Conservation (phyloP, 768 basidiomycete species). For the Hydnum rufescens region DNA sequence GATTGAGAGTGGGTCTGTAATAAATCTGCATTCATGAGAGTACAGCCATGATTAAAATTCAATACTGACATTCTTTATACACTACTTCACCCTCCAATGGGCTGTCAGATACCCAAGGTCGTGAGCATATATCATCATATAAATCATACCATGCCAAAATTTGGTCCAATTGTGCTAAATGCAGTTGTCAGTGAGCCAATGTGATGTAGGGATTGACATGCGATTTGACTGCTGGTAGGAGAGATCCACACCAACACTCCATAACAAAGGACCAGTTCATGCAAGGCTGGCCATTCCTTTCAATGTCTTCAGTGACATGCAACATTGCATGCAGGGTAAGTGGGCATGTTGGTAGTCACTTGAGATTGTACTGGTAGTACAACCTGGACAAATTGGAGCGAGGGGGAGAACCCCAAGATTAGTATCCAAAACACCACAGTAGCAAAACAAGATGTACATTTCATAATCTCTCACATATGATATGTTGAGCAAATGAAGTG, state of each 20-base stretch:
- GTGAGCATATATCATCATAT: conserved; percentile 12
- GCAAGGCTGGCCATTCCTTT: conserved; percentile 19
- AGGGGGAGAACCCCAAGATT: neutral
- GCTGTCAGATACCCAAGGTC: conserved; percentile 5
- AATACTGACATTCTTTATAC: conserved; percentile 4
- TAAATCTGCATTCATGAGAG: neutral
- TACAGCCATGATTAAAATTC: neutral
- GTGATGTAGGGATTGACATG: conserved; percentile 16
- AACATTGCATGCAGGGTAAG: conserved; percentile 20
- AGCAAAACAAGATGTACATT: conserved; percentile 15
- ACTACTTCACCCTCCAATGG: neutral
- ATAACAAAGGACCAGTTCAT: conserved; percentile 21
- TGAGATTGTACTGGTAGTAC: conserved; percentile 18
- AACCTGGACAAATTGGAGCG: conserved; percentile 11
- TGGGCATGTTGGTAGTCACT: conserved; percentile 17
- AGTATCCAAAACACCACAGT: neutral
- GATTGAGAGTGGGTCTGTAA: conserved; percentile 1
- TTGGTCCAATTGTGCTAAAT: conserved; percentile 16
- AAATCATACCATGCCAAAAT: conserved; percentile 16
- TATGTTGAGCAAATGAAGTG: neutral
- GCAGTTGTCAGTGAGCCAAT: conserved; percentile 14
- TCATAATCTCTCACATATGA: conserved; percentile 18
- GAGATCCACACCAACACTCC: conserved; percentile 19
- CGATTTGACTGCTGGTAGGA: conserved; percentile 14
- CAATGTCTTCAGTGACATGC: conserved; percentile 19